Evolutionary conservation across 129 eudicot species (phyloP).

Genomic region (Ambrosia artemisiifolia): DNA sequence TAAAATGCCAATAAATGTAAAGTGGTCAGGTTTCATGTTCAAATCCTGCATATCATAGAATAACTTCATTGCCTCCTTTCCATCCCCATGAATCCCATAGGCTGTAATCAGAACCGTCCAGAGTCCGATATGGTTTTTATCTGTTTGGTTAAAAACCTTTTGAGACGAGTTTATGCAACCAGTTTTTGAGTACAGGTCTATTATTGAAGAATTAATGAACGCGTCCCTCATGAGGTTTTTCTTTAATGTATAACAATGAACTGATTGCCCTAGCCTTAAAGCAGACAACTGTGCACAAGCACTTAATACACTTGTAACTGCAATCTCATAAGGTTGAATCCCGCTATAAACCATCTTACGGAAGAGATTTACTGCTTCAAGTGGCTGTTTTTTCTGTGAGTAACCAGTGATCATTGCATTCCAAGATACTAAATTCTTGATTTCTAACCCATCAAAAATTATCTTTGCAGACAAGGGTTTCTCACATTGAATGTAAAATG

Average conservation of each 20-base stretch:
- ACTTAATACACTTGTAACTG: slow-evolving; percentile 39
- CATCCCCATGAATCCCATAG: slow-evolving; percentile 54
- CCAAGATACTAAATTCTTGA: slow-evolving; percentile 55
- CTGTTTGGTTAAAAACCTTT: slow-evolving; percentile 37
- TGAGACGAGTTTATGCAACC: slow-evolving; percentile 48
- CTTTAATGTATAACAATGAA: slow-evolving; percentile 52
- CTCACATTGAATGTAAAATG: slow-evolving; percentile 46
- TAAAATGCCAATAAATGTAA: slow-evolving; percentile 50
- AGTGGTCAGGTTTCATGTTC: slow-evolving; percentile 47
- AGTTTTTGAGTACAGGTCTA: slow-evolving; percentile 66
- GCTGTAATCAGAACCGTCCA: slow-evolving; percentile 63
- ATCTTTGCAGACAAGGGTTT: slow-evolving; percentile 33
- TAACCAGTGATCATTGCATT: slow-evolving; percentile 58
- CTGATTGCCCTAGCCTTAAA: slow-evolving; percentile 46
- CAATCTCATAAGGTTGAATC: slow-evolving; percentile 41
- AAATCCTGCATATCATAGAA: slow-evolving; percentile 41
- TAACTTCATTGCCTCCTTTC: slow-evolving; percentile 36
- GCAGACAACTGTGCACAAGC: slow-evolving; percentile 60
- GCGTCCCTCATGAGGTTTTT: slow-evolving; percentile 32
- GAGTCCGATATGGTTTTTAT: slow-evolving; percentile 37
- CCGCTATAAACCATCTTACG: slow-evolving; percentile 32
- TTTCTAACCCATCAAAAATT: slow-evolving; percentile 36
- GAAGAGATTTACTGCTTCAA: slow-evolving; percentile 41
- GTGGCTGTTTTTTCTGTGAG: slow-evolving; percentile 39
- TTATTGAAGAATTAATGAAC: slow-evolving; percentile 36